Percentiles rank a stretch among this genome's conserved stretches.
Evolutionary conservation across 78 protist species (phyloP).

Genomic region (Capsaspora owczarzaki): DNA sequence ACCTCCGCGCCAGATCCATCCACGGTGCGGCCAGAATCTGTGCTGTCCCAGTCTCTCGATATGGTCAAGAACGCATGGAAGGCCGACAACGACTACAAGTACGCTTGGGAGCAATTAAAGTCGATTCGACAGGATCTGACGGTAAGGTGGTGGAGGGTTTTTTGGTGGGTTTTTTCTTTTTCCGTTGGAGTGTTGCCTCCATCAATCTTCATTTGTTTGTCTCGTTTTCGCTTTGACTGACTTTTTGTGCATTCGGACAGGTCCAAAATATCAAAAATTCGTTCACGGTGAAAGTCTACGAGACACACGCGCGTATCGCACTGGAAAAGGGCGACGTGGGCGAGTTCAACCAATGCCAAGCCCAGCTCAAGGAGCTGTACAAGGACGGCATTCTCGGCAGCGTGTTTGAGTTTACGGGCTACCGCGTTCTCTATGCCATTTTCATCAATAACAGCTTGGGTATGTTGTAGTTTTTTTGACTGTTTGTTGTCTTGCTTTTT

Average conservation of each 20-base stretch:
- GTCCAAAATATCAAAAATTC: conserved; percentile 15
- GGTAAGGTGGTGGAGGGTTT: background rate
- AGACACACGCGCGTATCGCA: conserved; percentile 39
- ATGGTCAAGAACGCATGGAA: background rate
- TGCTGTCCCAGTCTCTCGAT: background rate
- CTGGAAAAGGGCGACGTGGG: conserved; percentile 27
- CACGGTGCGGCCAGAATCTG: background rate
- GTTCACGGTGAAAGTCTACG: conserved; percentile 37
- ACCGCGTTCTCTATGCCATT: conserved; percentile 2
- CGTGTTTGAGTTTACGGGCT: conserved; percentile 3
- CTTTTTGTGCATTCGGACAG: background rate
- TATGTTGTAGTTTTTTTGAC: background rate
- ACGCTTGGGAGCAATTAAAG: conserved; percentile 34
- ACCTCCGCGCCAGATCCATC: background rate
- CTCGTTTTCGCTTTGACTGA: background rate
- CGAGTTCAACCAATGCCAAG: conserved; percentile 46
- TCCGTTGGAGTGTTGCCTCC: background rate
- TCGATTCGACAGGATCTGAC: conserved; percentile 46
- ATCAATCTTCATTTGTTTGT: background rate
- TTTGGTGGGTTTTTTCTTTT: background rate
- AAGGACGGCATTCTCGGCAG: background rate
- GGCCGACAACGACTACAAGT: background rate
- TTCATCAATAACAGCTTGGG: background rate
- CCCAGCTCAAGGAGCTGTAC: conserved; percentile 16
- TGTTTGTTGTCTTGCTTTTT: too few relatives aligned